A percentile compares a stretch with the other conserved stretches of the same genome.
phyloP scores from a whole-genome alignment of 2,329 filamentous ascomycete genomes.

The Diaporthe destruens region DNA sequence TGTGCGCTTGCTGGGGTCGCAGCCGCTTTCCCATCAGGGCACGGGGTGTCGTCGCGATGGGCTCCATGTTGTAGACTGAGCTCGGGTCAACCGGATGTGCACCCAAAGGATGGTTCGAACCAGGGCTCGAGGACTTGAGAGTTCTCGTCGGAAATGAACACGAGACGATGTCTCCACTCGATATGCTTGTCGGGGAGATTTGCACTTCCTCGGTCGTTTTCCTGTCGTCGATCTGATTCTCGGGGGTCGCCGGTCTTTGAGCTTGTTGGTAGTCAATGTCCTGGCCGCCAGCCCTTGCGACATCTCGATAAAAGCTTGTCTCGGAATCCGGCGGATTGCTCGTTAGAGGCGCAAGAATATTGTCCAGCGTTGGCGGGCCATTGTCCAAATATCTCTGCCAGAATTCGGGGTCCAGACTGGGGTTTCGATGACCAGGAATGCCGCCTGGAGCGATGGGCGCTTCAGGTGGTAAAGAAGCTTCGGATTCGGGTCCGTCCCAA shows the following conservation, averaged over 20 bases:
- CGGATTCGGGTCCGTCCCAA: conserved; percentile 82
- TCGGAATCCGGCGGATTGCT: conserved; percentile 46
- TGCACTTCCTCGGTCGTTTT: conserved; percentile 50
- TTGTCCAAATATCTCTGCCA: conserved; percentile 61
- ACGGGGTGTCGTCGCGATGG: conserved; percentile 70
- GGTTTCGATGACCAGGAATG: conserved; percentile 71
- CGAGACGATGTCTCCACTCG: conserved; percentile 72
- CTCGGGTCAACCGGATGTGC: conserved; percentile 70
- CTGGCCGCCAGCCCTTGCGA: conserved; percentile 53
- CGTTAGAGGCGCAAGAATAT: conserved; percentile 50
- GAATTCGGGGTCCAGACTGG: conserved; percentile 65
- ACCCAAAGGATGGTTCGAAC: conserved; percentile 58
- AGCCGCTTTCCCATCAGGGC: conserved; percentile 70
- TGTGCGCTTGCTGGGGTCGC: conserved; percentile 72
- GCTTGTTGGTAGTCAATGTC: conserved; percentile 32
- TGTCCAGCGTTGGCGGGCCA: conserved; percentile 60
- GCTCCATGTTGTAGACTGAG: conserved; percentile 61
- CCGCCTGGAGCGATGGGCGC: conserved; percentile 82
- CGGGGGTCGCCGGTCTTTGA: conserved; percentile 62
- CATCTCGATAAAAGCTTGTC: conserved; percentile 61
- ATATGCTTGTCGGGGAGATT: conserved; percentile 68
- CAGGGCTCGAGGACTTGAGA: conserved; percentile 55
- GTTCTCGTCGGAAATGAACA: conserved; percentile 72
- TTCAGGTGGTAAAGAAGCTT: conserved; percentile 71
- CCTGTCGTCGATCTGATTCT: conserved; percentile 48